Percentiles rank a stretch among this genome's conserved stretches.
These are phyloP conservation scores for Fomitopsis pulvina DNA, from an alignment of 768 basidiomycete genomes.

Conservation along the genomic window DNA sequence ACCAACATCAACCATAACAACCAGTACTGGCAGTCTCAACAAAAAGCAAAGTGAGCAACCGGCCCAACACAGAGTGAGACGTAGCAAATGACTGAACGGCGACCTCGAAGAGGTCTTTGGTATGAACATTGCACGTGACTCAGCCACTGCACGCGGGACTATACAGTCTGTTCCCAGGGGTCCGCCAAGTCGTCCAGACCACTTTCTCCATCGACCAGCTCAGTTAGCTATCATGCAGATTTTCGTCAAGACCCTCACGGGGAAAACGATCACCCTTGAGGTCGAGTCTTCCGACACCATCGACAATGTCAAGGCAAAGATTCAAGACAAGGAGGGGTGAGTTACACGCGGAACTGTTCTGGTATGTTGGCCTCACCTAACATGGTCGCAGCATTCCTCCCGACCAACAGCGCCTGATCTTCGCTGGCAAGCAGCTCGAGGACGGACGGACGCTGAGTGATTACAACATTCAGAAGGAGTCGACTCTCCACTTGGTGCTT, in stretches of 20 bases:
- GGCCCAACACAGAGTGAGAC: no score
- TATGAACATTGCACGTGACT: neutral
- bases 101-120: neutral
- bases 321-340: constrained; percentile 74
- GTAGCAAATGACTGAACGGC: no score
- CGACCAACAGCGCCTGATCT: constrained; percentile 92
- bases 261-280: constrained; percentile 98
- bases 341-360: constrained; percentile 6
- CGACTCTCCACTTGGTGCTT: constrained; percentile 94
- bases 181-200: constrained; percentile 16
- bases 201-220: constrained; percentile 10
- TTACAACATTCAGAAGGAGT: constrained; percentile 99
- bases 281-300: constrained; percentile 96
- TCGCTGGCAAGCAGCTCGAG: constrained; percentile 98
- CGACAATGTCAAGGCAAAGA: constrained; percentile 88
- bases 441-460: constrained; percentile 95
- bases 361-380: neutral
- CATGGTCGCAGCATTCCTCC: constrained; percentile 68
- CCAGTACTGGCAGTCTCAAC: no score
- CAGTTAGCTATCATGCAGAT: constrained; percentile 36
- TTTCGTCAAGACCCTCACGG: constrained; percentile 88
- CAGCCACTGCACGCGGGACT: constrained; percentile 21
- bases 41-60: no score
- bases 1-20: no score
- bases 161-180: constrained; percentile 26